Base-by-base conservation (phyloP, 2,329 filamentous ascomycete species). In the Aureobasidium musti region DNA sequence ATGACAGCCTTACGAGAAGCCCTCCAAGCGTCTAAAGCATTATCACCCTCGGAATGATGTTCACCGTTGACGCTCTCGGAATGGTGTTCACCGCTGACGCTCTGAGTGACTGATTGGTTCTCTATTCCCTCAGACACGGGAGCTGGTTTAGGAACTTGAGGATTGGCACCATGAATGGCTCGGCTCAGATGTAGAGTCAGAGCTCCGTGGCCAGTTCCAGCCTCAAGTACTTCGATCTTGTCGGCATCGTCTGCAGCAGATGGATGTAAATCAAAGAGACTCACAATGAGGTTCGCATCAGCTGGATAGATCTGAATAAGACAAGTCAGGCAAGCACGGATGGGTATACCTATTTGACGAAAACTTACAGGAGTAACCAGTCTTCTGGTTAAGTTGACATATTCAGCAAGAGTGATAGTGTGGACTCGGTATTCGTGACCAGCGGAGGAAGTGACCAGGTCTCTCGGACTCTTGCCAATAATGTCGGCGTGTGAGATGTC, bases 181-280 rank as follows among this genome's bases (percentile, higher is more conserved):
- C 90, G 85, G 35, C 90, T 87, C 26, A 95, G 82, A 73, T 93
- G 86, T 5, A 95, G 77, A 0, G 91, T 94, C 67, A 95, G 78
- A 39, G 89, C 88, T 67, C 91, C 91, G 81, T 93, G 90, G n/a
- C 91, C 91, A 3, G 91, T 95, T 19, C 91, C 91, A 54, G 91
- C 91, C 77, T 95, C 91, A 63, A 95, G 87, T 52, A 95, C 90
- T 74, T 94, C 89, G 14, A 93, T 76, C 0, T 83, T 84, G 10
- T 80, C 76, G 43, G 71, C 69, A 19, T 71, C 60, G 23, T 71
- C 43, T 60, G 68, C 45, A 17, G 47, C 23, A 65, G 66, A 66
- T 19, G 33, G 13, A 74, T 94, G 88, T 52, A 95, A 82, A 74
- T 95, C 91, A 26, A 96, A 83, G 28, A 93, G 81, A 1, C 87